These are phyloP conservation scores for Aquilaria agallochum DNA, from an alignment of 441 rosid genomes.

Conservation along the genomic window DNA sequence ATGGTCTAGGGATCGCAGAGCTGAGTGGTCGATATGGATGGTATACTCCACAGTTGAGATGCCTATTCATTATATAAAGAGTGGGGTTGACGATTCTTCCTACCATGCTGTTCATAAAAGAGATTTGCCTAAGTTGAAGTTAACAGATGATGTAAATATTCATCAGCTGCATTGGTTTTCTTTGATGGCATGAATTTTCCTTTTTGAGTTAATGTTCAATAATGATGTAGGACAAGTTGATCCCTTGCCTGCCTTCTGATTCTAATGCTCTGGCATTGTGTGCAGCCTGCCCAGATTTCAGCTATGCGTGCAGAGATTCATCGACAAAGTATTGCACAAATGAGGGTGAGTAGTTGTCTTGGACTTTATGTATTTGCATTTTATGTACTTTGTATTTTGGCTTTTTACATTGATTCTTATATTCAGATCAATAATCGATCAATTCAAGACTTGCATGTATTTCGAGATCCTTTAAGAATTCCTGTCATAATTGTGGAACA, in stretches of 20 bases:
- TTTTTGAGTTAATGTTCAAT: slow-evolving; percentile 7
- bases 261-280: slow-evolving; percentile 10
- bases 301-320: slow-evolving; percentile 91
- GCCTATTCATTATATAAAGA: slow-evolving; percentile 82
- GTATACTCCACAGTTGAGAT: slow-evolving; percentile 87
- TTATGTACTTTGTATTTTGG: slow-evolving; percentile 2
- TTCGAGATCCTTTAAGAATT: slow-evolving; percentile 71
- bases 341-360: slow-evolving; percentile 54
- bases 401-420: slow-evolving; percentile 16
- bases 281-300: slow-evolving; percentile 78
- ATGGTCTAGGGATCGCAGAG: slow-evolving; percentile 83
- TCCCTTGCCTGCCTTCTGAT: slow-evolving; percentile 17
- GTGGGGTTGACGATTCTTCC: slow-evolving; percentile 56
- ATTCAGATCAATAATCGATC: slow-evolving; percentile 80
- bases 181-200: not conserved
- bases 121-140: slow-evolving; percentile 57
- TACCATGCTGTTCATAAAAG: slow-evolving; percentile 51
- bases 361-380: slow-evolving; percentile 1
- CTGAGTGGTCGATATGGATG: slow-evolving; percentile 99
- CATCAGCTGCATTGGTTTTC: slow-evolving; percentile 9
- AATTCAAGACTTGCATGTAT: slow-evolving; percentile 89
- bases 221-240: not conserved
- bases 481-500: slow-evolving; percentile 84
- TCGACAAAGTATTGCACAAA: slow-evolving; percentile 88
- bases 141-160: slow-evolving; percentile 56